Evolutionary conservation across 139 green algal genomes (phyloP), one percentile per base, ranked within the genome.

Genomic region (Chlamydomonas incerta): DNA sequence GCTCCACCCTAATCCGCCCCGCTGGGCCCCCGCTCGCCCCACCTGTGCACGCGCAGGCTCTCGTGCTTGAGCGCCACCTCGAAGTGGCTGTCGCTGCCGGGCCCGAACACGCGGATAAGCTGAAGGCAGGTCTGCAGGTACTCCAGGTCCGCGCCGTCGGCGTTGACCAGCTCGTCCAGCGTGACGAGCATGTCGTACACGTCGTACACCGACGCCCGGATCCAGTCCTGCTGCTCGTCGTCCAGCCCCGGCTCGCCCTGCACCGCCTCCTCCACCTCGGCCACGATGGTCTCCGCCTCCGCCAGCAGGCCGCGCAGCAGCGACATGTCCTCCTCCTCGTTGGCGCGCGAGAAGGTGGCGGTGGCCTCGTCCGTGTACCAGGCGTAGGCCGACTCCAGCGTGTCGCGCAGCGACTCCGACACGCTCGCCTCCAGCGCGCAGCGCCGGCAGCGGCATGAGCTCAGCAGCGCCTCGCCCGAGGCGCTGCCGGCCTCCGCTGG

Each of bases 131-230:
- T 31, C 26, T 74, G 65, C 71, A 91, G 66, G 37, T 47, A 52
- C n/a, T 74, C 35, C 17, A 69, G 74, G 13, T 74, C 31, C n/a
- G 81, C 71, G 5, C 2, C 35, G 18, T 87, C 79, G 72, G 81
- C 65, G 72, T 87, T 82, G 33, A 91, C 55, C 41, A 89, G 87
- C 88, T 91, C 88, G 79, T 88, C 88, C 28, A 75, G 60, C 46
- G 77, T 72, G 34, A 92, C 83, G 5, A 84, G 63, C 85, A 90
- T 46, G 75, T 92, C 88, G 35, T 92, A 92, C 58, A 63, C 55
- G 70, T 92, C 88, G 76, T 92, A 92, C 33, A 68, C 88, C 4
- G 85, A 71, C 1, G 81, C 74, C 35, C 88, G 74, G 68, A 92
- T 65, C 85, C 79, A 80, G 65, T 82, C 63, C 50, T 81, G 75